Conservation (phyloP, 2,329 filamentous ascomycete genomes). For the Epichloe coenophiala region DNA sequence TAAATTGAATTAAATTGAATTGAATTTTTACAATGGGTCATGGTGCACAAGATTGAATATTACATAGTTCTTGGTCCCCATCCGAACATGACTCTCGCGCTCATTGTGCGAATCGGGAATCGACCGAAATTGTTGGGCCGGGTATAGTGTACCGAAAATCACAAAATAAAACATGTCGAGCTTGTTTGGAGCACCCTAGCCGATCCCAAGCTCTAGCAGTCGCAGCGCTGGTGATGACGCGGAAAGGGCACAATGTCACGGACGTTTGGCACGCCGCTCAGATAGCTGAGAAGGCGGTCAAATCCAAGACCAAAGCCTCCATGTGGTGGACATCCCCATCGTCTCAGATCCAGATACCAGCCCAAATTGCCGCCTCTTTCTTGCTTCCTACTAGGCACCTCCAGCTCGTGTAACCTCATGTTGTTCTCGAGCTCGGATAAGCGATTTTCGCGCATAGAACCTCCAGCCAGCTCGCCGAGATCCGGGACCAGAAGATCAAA, state of each 20-base stretch:
- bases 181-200: not conserved
- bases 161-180: not conserved
- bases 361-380: slow-evolving; percentile 32
- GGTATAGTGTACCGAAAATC: not conserved
- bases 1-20: too few species aligned
- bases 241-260: slow-evolving; percentile 81
- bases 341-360: slow-evolving; percentile 81
- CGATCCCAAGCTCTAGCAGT: slow-evolving; percentile 30
- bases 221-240: slow-evolving; percentile 52
- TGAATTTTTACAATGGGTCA: not conserved
- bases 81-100: not conserved
- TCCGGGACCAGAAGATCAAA: slow-evolving; percentile 84
- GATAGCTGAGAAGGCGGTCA: slow-evolving; percentile 72
- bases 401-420: slow-evolving; percentile 57
- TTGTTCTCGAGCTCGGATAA: slow-evolving; percentile 51
- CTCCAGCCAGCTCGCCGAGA: slow-evolving; percentile 75
- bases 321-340: slow-evolving; percentile 84
- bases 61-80: not conserved
- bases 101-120: not conserved
- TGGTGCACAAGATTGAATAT: not conserved
- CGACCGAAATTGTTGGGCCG: not conserved
- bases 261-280: slow-evolving; percentile 69
- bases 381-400: slow-evolving; percentile 21
- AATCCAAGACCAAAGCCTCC: slow-evolving; percentile 87
- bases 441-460: slow-evolving; percentile 78